Conservation (phyloP, 352 stramenopile genomes). For the Phytophthora ohioensis region DNA sequence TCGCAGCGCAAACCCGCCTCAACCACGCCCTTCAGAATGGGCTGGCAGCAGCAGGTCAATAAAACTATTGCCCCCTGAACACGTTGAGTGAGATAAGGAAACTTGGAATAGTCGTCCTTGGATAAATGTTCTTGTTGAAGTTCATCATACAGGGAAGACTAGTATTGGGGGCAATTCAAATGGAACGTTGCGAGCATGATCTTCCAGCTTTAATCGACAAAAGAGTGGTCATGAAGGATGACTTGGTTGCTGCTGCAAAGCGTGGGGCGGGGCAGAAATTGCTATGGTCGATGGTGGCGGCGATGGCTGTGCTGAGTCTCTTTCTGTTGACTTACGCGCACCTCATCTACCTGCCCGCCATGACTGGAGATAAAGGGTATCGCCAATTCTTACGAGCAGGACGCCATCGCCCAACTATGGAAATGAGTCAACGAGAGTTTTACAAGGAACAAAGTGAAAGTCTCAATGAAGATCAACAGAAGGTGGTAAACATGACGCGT, state of each 20-base stretch:
- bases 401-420: neutral
- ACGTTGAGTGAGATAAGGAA: no score
- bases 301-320: conserved; percentile 20
- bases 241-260: conserved; percentile 1
- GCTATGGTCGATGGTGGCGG: conserved; percentile 24
- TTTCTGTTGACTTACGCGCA: conserved; percentile 25
- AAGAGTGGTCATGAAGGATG: conserved; percentile 17
- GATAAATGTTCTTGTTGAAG: conserved; percentile 17
- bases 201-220: neutral
- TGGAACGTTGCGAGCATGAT: conserved; percentile 17
- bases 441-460: conserved; percentile 26
- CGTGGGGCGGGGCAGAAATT: conserved; percentile 14
- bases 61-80: no score
- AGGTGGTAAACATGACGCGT: conserved; percentile 62
- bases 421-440: conserved; percentile 33
- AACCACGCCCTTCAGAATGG: conserved; percentile 5
- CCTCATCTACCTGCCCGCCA: conserved; percentile 31
- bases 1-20: no score
- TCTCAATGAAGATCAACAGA: conserved; percentile 52
- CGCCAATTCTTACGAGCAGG: conserved; percentile 27
- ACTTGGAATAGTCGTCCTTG: neutral
- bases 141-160: neutral
- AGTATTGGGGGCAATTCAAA: neutral
- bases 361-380: conserved; percentile 6
- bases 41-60: no score